Conservation (phyloP, 768 basidiomycete species). For the Boletus tomentosulus region DNA sequence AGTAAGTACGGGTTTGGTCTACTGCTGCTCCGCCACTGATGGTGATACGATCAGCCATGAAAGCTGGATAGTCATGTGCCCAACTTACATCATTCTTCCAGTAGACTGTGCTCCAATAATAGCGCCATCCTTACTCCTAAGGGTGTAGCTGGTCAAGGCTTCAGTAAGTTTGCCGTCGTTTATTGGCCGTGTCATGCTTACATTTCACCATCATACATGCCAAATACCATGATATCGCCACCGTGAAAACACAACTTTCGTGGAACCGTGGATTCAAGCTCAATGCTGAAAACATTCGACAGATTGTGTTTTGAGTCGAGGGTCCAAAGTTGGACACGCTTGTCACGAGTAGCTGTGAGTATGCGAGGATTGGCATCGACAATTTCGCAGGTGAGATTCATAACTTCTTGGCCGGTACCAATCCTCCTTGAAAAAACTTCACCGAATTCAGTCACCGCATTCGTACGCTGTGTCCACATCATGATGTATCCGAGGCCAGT, state of each 20-base stretch:
- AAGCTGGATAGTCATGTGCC: background rate
- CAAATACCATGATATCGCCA: background rate
- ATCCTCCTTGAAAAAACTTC: background rate
- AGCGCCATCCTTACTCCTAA: background rate
- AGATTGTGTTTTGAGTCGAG: background rate
- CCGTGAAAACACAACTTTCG: background rate
- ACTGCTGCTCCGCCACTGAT: background rate
- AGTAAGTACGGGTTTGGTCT: background rate
- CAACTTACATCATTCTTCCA: background rate
- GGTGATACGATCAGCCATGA: background rate
- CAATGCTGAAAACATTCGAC: background rate
- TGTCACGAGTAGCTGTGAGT: background rate
- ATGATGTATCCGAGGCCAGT: constrained; percentile 7
- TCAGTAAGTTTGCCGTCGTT: background rate
- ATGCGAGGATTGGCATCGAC: background rate
- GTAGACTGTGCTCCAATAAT: background rate
- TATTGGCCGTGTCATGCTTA: background rate
- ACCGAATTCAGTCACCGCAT: constrained; percentile 1
- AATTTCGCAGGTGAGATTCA: constrained; percentile 1
- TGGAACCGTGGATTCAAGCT: background rate
- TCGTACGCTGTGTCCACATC: background rate
- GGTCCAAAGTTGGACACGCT: background rate
- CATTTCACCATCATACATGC: constrained; percentile 2
- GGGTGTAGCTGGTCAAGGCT: background rate
- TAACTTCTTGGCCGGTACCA: constrained; percentile 5